phyloP scores from a whole-genome alignment of 257 asterid species.

The Solanum pimpinellifolium region DNA sequence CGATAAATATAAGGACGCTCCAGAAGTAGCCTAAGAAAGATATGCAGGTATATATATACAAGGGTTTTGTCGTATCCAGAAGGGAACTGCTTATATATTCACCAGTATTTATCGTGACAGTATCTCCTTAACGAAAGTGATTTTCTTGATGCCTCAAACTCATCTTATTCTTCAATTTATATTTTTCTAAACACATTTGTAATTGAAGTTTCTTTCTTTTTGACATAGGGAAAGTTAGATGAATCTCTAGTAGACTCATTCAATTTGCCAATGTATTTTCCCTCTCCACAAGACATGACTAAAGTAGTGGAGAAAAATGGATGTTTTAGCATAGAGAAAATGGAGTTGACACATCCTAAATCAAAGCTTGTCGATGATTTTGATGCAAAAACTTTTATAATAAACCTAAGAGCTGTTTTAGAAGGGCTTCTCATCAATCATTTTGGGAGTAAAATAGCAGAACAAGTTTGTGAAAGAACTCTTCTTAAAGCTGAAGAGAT shows the following conservation, averaged over 20 bases:
- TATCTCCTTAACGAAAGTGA: too few relatives aligned
- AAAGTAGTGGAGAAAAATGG: not conserved
- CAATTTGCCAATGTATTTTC: not conserved
- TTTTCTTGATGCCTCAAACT: too few relatives aligned
- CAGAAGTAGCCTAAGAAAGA: too few relatives aligned
- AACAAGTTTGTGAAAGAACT: constrained; percentile 2
- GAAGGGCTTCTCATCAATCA: constrained; percentile 8
- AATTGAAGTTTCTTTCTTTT: not conserved
- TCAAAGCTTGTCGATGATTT: not conserved
- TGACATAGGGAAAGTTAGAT: constrained; percentile 16
- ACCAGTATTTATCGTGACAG: too few relatives aligned
- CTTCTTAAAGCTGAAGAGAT: not conserved
- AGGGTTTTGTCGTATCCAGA: too few relatives aligned
- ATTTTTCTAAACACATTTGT: not conserved
- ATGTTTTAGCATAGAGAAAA: not conserved
- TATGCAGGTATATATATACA: too few relatives aligned
- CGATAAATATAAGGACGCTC: too few relatives aligned
- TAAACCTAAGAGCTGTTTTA: constrained; percentile 4
- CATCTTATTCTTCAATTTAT: too few relatives aligned
- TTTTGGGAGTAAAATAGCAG: constrained; percentile 5
- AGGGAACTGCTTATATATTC: too few relatives aligned
- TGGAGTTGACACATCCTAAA: not conserved
- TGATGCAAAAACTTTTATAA: not conserved
- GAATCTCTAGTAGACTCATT: not conserved
- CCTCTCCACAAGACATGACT: not conserved